Evolutionary conservation across 805 yeast species (phyloP), one percentile per base, ranked within the genome.

Genomic region (Hanseniaspora occidentalis): DNA sequence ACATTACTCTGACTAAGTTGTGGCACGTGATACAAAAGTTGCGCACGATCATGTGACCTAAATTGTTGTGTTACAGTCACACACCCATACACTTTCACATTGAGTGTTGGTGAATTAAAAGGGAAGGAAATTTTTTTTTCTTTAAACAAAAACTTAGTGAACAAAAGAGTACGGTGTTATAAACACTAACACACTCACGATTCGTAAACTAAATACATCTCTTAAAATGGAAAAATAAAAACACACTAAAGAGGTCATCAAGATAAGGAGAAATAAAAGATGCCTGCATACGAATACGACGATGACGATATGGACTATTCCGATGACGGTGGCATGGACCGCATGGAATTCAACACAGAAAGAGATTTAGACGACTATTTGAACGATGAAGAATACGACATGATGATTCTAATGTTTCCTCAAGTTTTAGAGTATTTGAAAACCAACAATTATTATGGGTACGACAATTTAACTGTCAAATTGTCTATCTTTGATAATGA

Each of bases 401-500:
- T 64, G 21, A 60, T 76, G 48, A 64, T 67, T 45, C 66, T 61
- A 2, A 40, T 60, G n/a, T 61, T 75, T 31, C 79, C 79, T 2
- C 37, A 49, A 18, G 56, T 70, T 18, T 68, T 67, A 48, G 45
- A 57, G 29, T 51, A 51, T 39, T 49, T 71, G 40, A 58, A 49
- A 23, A 14, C 4, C 33, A 29, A 29, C 33, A 57, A 61, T 16
- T 73, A 70, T 47, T 62, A 66, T 41, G 65, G 70, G 26, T 60
- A 62, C 48, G 52, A 50, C 17, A 67, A 73, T 29, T 42, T 60
- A 11, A 65, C 66, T 34, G 54, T 76, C 40, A 76, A 76, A 51
- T 69, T 71, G 49, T 65, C 72, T 1, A 61, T 77, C 6, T 74
- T 72, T 58, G 68, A 61, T 49, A 69, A 69, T 44, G 69, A 71